Evolutionary conservation across 140 eudicot species (phyloP), one percentile per base, ranked within the genome.

Genomic region (Bidens hawaiensis): DNA sequence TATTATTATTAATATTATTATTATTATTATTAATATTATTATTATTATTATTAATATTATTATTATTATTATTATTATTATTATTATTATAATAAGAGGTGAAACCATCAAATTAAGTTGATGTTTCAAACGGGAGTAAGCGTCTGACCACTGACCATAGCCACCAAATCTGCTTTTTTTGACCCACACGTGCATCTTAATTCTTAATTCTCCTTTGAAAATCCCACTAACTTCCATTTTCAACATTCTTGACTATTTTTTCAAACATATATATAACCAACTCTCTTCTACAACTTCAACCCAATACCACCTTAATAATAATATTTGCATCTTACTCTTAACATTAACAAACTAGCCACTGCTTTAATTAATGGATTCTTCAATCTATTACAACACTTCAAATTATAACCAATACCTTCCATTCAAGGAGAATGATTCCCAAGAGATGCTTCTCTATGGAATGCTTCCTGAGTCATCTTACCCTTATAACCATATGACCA

Each of bases 101-200:
- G 47, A 50, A 51, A 50, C 50, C 64, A 71, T 71, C 33, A 27
- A 54, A 24, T 24, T 24, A 22, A 24, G 23, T 18, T 58, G 52
- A 71, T 63, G 71, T 27, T 27, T 27, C 56, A 70, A 43, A 42
- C 11, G 24, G 17, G 19, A 72, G 42, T 72, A 34, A n/a, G 72
- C 66, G 71, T 72, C 71, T 65, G 62, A 61, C 69, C 75, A 68
- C 60, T 65, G 62, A 61, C 69, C 75, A 68, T 22, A 56, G 54
- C 68, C 73, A 65, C 78, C 68, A 65, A 65, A 56, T 60, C 18
- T 62, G 19, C 66, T 38, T 38, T 38, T 36, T 38, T 11, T 38
- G 11, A 38, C 13, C 45, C 45, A 38, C 45, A 11, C 45, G 15
- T 38, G 45, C 45, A 38, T 38, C 13, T n/a, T n/a, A n/a, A n/a